A percentile compares a stretch with the other conserved stretches of the same genome.
Evolutionary conservation across 495 filamentous ascomycete species (phyloP).

Genomic region (Xeromyces bisporus): DNA sequence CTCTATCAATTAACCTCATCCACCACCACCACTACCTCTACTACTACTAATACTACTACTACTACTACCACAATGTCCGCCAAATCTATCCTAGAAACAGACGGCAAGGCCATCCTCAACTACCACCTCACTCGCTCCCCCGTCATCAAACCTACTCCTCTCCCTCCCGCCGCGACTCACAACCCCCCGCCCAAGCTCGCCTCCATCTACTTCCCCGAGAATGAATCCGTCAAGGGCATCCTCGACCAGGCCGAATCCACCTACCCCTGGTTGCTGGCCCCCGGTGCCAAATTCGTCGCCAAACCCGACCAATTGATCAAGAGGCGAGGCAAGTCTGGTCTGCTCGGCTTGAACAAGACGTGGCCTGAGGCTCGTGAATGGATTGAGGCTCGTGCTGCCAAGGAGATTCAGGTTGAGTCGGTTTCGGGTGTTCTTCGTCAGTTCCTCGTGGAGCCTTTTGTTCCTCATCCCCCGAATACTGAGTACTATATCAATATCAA

Average conservation of each 20-base stretch:
- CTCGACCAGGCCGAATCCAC: constrained; percentile 89
- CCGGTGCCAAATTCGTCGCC: constrained; percentile 83
- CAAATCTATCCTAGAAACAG: constrained; percentile 95
- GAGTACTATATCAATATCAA: constrained; percentile 99
- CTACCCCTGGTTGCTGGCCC: constrained; percentile 81
- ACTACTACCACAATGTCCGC: constrained; percentile 64
- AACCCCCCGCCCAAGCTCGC: constrained; percentile 84
- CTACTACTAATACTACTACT: background rate
- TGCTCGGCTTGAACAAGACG: constrained; percentile 91
- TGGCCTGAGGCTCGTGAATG: constrained; percentile 86
- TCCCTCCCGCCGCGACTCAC: constrained; percentile 70
- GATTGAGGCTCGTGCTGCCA: constrained; percentile 82
- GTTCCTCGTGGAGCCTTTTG: constrained; percentile 97
- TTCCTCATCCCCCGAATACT: constrained; percentile 79
- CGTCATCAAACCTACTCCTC: constrained; percentile 93
- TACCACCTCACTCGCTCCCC: constrained; percentile 98
- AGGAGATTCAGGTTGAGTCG: constrained; percentile 83
- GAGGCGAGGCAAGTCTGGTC: constrained; percentile 93
- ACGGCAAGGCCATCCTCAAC: constrained; percentile 99
- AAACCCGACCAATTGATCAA: constrained; percentile 99
- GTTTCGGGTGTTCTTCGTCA: constrained; percentile 74
- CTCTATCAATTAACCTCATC: constrained; percentile 3
- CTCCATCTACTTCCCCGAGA: constrained; percentile 83
- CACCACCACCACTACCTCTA: constrained; percentile 2
- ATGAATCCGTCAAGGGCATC: constrained; percentile 61